Evolutionary conservation across 768 basidiomycete species (phyloP), one percentile per base, ranked within the genome.

Genomic region (Ramaria sp.): DNA sequence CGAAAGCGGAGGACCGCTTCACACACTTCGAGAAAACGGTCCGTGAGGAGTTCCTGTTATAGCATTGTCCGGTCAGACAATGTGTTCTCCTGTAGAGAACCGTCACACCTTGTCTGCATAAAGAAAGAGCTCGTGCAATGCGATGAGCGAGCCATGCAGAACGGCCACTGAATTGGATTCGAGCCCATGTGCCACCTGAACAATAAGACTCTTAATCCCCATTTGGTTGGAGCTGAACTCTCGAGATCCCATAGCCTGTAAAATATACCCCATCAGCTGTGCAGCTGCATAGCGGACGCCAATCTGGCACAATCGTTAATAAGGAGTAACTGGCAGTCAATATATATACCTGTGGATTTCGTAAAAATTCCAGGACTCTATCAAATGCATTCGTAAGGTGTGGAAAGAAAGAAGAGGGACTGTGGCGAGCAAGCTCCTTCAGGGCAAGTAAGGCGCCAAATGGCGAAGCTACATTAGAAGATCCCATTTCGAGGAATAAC

Each of bases 351-450:
- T 71, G 64, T 3, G 69, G 63, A 59, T 76, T 73, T 8, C 72
- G 61, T 3, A 76, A 59, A 0, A 72, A 70, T 2, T 67, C 67
- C 72, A 73, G 75, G 37, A 75, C 72, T 58, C 70, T 68, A 56
- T 70, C 69, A 20, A 75, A 62, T 1, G 72, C 64, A 25, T 63
- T 58, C 1, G 65, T 59, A 1, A 75, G 68, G 57, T 65, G 66
- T n/a, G 69, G 66, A 52, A 69, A 64, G 57, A 73, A 70, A 2
- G 71, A 61, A 9, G 62, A 63, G 2, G 71, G 70, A n/a, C 68
- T 70, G 44, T 67, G 65, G n/a, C 63, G 58, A 9, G 75, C 71
- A 44, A 76, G 63, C 56, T 73, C 72, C 50, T 71, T 68, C 5
- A 74, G 60, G 4, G 73, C 64, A 34, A 74, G 65, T 9, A 73